Base-by-base conservation (phyloP, 176 grass and related monocot species). In the Avena eriantha region DNA sequence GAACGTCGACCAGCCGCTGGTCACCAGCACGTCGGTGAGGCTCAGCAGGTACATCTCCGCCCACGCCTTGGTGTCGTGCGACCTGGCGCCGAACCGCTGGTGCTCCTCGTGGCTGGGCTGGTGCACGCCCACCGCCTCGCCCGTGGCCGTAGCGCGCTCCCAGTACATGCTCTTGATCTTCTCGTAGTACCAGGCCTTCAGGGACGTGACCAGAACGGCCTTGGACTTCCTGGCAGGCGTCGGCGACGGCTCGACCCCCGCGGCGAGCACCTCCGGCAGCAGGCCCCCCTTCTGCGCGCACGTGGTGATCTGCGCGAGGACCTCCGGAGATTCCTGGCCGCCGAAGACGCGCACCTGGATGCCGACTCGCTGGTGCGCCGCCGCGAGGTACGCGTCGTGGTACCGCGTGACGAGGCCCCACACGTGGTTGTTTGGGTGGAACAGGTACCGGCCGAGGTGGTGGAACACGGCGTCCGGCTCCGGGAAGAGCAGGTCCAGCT, bases 11-110 rank as follows among this genome's bases (percentile, higher is more conserved):
- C 13, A 7, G 9, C 80, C 77, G 47, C 10, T 92, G 39, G 92
- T 97, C 29, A 92, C 70, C 76, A 97, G 68, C 63, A 16, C 73
- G 11, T 93, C 90, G 15, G 81, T 81, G 22, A 91, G 88, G 81
- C 95, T 97, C 8, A 94, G 53, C 81, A 94, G 85, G n/a, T 89
- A 97, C 0, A 97, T 94, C 74, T 97, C 92, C 3, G 92, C 88
- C 79, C 80, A 85, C 35, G 95, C 95, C 89, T 91, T 93, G 72
- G 56, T 18, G 14, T 94, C 91, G 82, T 94, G 95, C 39, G 69
- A 85, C 64, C 14, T 76, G 7, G 26, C 26, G 8, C 80, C 82
- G 53, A 51, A 87, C 0, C 15, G 79, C 85, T 94, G 90, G 29
- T 46, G 17, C 55, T 90, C 67, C 71, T 97, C 95, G 70, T 92